Conservation (phyloP, 192 early-diverging fungal species). For the Lobosporangium transversale region DNA sequence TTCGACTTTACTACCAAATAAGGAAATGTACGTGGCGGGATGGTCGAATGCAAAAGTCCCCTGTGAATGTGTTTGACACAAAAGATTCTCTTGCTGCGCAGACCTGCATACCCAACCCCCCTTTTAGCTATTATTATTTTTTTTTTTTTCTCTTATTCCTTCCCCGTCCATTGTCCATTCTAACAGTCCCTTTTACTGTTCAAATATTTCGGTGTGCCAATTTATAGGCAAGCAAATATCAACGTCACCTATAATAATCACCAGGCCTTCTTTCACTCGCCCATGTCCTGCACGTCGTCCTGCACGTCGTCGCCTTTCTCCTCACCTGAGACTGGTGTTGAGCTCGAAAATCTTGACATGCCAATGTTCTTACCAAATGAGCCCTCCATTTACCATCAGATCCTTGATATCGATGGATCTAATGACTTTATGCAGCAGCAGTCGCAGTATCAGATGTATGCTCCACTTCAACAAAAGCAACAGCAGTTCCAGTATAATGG, state of each 20-base stretch:
- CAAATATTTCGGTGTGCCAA: background rate
- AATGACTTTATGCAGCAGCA: constrained; percentile 11
- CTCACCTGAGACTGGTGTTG: constrained; percentile 34
- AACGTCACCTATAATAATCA: constrained; percentile 5
- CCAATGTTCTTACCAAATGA: constrained; percentile 42
- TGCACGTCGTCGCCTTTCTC: constrained; percentile 48
- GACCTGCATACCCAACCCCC: background rate
- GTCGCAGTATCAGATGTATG: constrained; percentile 3
- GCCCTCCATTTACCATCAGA: constrained; percentile 34
- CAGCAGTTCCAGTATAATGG: constrained; percentile 25
- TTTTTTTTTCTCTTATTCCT: background rate
- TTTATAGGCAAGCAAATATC: constrained; percentile 28
- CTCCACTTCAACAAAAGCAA: constrained; percentile 17
- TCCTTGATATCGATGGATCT: constrained; percentile 26
- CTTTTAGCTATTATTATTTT: background rate
- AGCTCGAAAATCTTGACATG: constrained; percentile 43
- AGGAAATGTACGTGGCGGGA: background rate
- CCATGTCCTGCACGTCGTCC: constrained; percentile 42
- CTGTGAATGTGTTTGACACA: background rate
- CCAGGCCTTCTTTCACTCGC: constrained; percentile 25
- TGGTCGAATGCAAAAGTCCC: background rate
- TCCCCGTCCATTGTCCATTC: constrained; percentile 14
- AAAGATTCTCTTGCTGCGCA: background rate
- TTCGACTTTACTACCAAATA: background rate
- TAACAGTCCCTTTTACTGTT: background rate